These are phyloP conservation scores for Arabidopsis thaliana DNA, from an alignment of 345 rosid genomes.

Conservation along the genomic window DNA sequence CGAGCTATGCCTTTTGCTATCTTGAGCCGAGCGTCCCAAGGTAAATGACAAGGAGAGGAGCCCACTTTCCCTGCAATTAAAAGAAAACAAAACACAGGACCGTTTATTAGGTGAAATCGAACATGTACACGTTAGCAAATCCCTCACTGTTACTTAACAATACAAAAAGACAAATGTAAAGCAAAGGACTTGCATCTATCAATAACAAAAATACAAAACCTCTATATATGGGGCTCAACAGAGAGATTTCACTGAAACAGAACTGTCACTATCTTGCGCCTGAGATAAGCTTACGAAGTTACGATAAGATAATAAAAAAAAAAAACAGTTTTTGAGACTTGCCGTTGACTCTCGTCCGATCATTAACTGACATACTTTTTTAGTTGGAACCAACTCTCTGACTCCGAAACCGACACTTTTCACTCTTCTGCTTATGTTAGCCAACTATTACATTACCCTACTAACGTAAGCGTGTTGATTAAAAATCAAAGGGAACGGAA, in stretches of 20 bases:
- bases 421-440: slow-evolving; percentile 39
- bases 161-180: slow-evolving; percentile 34
- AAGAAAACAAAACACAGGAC: slow-evolving; percentile 4
- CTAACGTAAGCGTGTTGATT: slow-evolving; percentile 44
- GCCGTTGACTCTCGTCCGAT: slow-evolving; percentile 58
- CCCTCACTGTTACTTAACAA: slow-evolving; percentile 28
- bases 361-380: slow-evolving; percentile 60
- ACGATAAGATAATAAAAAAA: slow-evolving; percentile 31
- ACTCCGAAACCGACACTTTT: slow-evolving; percentile 59
- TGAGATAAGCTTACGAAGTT: slow-evolving; percentile 51
- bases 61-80: slow-evolving; percentile 74
- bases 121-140: slow-evolving; percentile 29
- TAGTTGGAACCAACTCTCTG: slow-evolving; percentile 53
- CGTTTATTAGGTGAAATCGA: not conserved
- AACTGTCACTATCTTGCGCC: slow-evolving; percentile 48
- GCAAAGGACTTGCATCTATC: slow-evolving; percentile 26
- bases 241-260: slow-evolving; percentile 19
- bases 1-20: slow-evolving; percentile 83
- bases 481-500: no score
- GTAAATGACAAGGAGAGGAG: slow-evolving; percentile 80
- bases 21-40: slow-evolving; percentile 88
- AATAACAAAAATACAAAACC: slow-evolving; percentile 38
- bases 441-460: not conserved
- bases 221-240: slow-evolving; percentile 25
- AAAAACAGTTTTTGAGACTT: slow-evolving; percentile 24